These are phyloP conservation scores for Citrus sp. DNA, from an alignment of 345 rosid species.

Conservation along the genomic window DNA sequence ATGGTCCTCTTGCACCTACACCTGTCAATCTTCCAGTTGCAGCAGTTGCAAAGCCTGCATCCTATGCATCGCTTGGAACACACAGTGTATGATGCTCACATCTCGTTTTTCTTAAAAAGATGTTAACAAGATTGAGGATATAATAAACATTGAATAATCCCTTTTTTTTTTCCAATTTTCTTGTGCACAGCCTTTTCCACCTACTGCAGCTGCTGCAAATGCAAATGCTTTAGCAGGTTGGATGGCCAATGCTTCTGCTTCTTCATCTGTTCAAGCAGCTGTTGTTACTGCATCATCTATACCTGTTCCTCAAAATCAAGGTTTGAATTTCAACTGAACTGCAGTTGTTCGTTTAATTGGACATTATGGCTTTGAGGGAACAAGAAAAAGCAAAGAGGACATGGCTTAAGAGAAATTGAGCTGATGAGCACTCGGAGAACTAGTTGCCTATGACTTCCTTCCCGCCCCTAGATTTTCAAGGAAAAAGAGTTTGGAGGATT, in stretches of 20 bases:
- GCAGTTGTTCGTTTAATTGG: background rate
- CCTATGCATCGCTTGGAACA: conserved; percentile 51
- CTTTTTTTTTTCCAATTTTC: background rate
- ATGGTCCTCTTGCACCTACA: conserved; percentile 65
- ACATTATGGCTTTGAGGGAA: background rate
- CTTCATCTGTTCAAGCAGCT: conserved; percentile 82
- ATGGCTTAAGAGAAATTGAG: background rate
- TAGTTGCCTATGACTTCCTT: background rate
- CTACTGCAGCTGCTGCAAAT: conserved; percentile 51
- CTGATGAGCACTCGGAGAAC: background rate
- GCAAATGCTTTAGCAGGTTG: conserved; percentile 77
- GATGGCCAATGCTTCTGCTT: conserved; percentile 76
- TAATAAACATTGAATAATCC: background rate
- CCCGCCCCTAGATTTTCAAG: background rate
- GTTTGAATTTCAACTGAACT: conserved; percentile 30
- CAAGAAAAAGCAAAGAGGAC: background rate
- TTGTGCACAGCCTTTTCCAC: conserved; percentile 53
- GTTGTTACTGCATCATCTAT: conserved; percentile 77
- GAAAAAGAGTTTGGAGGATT: background rate
- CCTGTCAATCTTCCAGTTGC: conserved; percentile 58
- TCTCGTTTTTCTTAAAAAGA: background rate
- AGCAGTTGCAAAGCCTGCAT: conserved; percentile 52
- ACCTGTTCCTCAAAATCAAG: conserved; percentile 75
- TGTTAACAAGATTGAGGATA: background rate
- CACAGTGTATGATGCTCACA: conserved; percentile 47